Percentiles rank a stretch among this genome's conserved stretches.
These are phyloP conservation scores for Pseudodiploospora longispora DNA, from an alignment of 2,329 filamentous ascomycete species.

Conservation along the genomic window DNA sequence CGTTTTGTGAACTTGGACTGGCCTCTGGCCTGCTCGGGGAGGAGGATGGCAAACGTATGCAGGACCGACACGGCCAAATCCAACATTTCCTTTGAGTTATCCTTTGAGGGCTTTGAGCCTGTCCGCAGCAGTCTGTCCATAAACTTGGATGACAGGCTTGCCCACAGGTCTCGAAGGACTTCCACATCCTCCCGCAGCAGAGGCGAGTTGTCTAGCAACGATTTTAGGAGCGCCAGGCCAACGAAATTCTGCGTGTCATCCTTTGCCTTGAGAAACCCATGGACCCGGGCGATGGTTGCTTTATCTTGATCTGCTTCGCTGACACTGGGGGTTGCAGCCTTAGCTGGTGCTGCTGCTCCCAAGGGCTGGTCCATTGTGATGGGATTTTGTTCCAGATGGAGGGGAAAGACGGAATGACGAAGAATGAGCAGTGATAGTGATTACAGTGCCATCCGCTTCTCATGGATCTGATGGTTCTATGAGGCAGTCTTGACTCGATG, in stretches of 20 bases:
- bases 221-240: slow-evolving; percentile 57
- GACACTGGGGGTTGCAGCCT: slow-evolving; percentile 1
- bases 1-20: slow-evolving; percentile 42
- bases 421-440: no score
- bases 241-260: slow-evolving; percentile 64
- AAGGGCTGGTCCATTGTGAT: no score
- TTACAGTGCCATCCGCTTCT: no score
- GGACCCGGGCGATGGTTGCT: slow-evolving; percentile 37
- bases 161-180: slow-evolving; percentile 46
- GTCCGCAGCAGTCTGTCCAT: slow-evolving; percentile 55
- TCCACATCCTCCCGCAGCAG: slow-evolving; percentile 40
- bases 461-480: no score
- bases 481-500: no score
- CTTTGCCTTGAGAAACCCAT: slow-evolving; percentile 47
- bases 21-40: slow-evolving; percentile 39
- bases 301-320: slow-evolving; percentile 8
- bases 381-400: no score
- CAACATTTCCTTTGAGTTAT: slow-evolving; percentile 51
- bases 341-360: background rate
- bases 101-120: slow-evolving; percentile 31
- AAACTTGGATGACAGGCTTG: slow-evolving; percentile 52
- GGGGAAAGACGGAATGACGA: no score
- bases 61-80: slow-evolving; percentile 55
- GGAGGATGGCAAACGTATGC: slow-evolving; percentile 51
- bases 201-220: slow-evolving; percentile 53